These are phyloP conservation scores for Fusarium austroafricanum DNA, from an alignment of 2,329 filamentous ascomycete species.

Conservation along the genomic window DNA sequence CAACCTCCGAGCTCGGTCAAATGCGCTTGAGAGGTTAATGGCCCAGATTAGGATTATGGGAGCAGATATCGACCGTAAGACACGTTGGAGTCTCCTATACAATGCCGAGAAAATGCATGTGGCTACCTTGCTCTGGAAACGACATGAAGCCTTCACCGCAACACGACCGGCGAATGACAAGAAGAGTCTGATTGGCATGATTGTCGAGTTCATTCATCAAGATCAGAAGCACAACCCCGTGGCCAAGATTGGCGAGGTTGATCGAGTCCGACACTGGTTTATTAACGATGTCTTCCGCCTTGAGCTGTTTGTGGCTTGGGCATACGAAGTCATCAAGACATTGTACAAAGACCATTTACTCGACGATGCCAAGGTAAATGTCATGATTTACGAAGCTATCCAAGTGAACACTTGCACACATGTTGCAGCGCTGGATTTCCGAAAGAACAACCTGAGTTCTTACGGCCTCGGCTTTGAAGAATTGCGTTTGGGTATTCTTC, in stretches of 20 bases:
- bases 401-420: constrained; percentile 70
- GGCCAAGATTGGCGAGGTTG: constrained; percentile 75
- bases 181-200: constrained; percentile 77
- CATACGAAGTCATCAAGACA: constrained; percentile 79
- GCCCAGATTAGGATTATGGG: constrained; percentile 75
- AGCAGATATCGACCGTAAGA: constrained; percentile 72
- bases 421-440: constrained; percentile 74
- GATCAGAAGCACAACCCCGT: constrained; percentile 78
- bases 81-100: constrained; percentile 85
- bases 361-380: constrained; percentile 65
- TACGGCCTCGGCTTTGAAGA: constrained; percentile 80
- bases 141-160: constrained; percentile 77
- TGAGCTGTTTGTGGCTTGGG: constrained; percentile 82
- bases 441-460: constrained; percentile 72
- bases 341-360: constrained; percentile 72
- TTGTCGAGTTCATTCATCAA: constrained; percentile 81
- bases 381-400: constrained; percentile 74
- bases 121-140: constrained; percentile 81
- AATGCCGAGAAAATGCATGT: constrained; percentile 91
- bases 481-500: constrained; percentile 73
- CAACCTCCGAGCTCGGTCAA: constrained; percentile 78
- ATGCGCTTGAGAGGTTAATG: constrained; percentile 80
- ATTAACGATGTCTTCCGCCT: constrained; percentile 78
- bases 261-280: constrained; percentile 88
- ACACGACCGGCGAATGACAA: constrained; percentile 69